Conservation (phyloP, 768 basidiomycete genomes). For the Pluteus cervinus region DNA sequence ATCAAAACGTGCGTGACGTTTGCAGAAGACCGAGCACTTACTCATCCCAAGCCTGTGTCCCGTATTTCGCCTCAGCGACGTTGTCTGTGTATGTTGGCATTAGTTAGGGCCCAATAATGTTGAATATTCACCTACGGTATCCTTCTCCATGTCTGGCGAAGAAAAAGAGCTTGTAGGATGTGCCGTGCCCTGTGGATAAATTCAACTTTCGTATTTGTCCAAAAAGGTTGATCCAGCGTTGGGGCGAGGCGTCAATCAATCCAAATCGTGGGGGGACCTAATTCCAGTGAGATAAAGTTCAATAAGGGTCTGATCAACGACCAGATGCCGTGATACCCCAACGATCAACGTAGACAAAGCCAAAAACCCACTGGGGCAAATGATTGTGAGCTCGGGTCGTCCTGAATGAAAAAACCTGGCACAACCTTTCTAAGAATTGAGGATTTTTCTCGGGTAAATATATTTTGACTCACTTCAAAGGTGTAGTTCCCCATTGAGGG, state of each 20-base stretch:
- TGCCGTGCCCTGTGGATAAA: slow-evolving; percentile 23
- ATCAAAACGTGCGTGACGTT: neutral
- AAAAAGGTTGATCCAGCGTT: slow-evolving; percentile 46
- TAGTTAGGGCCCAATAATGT: neutral
- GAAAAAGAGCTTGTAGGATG: slow-evolving; percentile 58
- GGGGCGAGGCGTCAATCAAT: slow-evolving; percentile 40
- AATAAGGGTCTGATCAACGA: neutral
- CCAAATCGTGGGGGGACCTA: slow-evolving; percentile 57
- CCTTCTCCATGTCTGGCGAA: slow-evolving; percentile 71
- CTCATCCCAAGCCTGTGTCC: slow-evolving; percentile 55
- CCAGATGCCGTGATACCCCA: neutral
- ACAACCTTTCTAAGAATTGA: no score
- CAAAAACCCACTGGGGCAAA: slow-evolving; percentile 5
- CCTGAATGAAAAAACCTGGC: slow-evolving; percentile 39
- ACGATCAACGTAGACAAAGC: slow-evolving; percentile 16
- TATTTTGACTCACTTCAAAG: no score
- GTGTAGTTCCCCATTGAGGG: no score
- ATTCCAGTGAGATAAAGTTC: neutral
- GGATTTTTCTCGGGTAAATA: no score
- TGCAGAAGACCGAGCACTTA: slow-evolving; percentile 21
- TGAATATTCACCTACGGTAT: slow-evolving; percentile 47
- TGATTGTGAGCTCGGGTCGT: slow-evolving; percentile 21
- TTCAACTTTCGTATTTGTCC: slow-evolving; percentile 42
- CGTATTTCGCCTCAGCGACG: slow-evolving; percentile 54
- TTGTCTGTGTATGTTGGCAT: slow-evolving; percentile 44